These are phyloP conservation scores for Aspergillus sclerotialis DNA, from an alignment of 2,329 filamentous ascomycete species.

Conservation along the genomic window DNA sequence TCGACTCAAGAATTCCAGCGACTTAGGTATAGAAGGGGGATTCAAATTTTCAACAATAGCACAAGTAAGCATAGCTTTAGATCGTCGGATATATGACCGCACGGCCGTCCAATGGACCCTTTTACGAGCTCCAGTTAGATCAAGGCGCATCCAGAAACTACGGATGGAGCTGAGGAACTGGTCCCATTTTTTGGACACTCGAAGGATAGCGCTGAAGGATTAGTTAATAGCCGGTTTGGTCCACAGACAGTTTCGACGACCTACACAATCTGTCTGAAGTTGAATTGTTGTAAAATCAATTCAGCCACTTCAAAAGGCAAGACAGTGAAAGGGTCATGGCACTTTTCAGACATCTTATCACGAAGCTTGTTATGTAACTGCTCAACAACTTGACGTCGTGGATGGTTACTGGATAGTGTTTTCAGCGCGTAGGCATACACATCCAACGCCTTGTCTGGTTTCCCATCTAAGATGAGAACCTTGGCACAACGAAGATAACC, in stretches of 20 bases:
- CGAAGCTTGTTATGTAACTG: slow-evolving; percentile 42
- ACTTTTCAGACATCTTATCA: slow-evolving; percentile 20
- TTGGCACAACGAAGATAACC: slow-evolving; percentile 53
- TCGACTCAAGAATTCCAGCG: slow-evolving; percentile 25
- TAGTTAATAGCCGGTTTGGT: slow-evolving; percentile 1
- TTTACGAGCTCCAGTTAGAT: slow-evolving; percentile 41
- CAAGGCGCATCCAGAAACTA: slow-evolving; percentile 47
- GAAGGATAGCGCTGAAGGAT: slow-evolving; percentile 36
- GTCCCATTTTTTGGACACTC: slow-evolving; percentile 52
- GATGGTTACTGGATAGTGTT: slow-evolving; percentile 38
- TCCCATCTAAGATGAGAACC: slow-evolving; percentile 39
- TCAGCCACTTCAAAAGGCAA: slow-evolving; percentile 50
- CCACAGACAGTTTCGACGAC: slow-evolving; percentile 2
- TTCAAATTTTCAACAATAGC: slow-evolving; percentile 25
- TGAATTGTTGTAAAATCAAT: slow-evolving; percentile 46
- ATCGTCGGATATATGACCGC: slow-evolving; percentile 27
- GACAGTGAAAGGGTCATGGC: slow-evolving; percentile 44
- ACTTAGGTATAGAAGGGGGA: slow-evolving; percentile 15
- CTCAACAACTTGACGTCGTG: slow-evolving; percentile 30
- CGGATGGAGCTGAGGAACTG: slow-evolving; percentile 42
- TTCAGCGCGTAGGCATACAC: slow-evolving; percentile 55
- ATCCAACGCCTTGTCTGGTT: slow-evolving; percentile 46
- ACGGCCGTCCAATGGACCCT: slow-evolving; percentile 34
- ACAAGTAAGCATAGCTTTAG: slow-evolving; percentile 26
- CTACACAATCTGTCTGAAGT: slow-evolving; percentile 45